Base-by-base conservation (phyloP, 1,284 basidiomycete species). In the Boletus nobilissimus region DNA sequence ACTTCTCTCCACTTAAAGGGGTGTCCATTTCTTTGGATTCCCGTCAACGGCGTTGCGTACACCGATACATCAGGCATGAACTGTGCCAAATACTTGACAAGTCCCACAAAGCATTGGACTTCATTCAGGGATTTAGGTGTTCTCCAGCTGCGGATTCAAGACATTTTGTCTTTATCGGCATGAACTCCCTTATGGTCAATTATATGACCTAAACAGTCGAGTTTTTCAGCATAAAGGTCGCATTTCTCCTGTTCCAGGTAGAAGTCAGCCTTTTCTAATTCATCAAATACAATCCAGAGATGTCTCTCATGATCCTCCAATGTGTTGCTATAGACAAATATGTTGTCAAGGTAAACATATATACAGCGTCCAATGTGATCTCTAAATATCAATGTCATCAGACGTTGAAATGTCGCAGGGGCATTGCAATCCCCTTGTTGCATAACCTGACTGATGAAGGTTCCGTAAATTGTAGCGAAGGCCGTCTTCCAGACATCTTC, bases 351-450 rank as follows among this genome's bases (percentile, higher is more conserved):
- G 40, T 72, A 72, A 34, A 65, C n/a, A 54, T 46, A 80, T 0
- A 87, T 73, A 51, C 84, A 86, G 2, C 69, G 60, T 0, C 85
- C 81, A 2, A 88, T 83, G 38, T 78, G 76, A 51, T 68, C 34
- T 36, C 79, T 48, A 60, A 88, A 86, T 11, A 88, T 78, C 10
- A 82, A 63, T 0, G 81, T 86, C 82, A 87, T 87, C 0, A 88
- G 79, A 0, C 78, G n/a, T 73, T 88, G 86, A 66, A 85, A 87
- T 2, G 82, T 88, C 1, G 81, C 73, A 0, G 84, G 84, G 1
- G 84, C 82, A 69, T 88, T 87, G 39, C 82, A 84, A 70, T 87
- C 84, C 1, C 84, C 86, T 62, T 85, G 82, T 73, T 87, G 86
- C 80, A 87, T 84, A 0, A 86, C 83, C 1, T 75, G 68, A 39